Evolutionary conservation across 495 filamentous ascomycete genomes (phyloP), one percentile per base, ranked within the genome.

Genomic region (Tuber indicum): DNA sequence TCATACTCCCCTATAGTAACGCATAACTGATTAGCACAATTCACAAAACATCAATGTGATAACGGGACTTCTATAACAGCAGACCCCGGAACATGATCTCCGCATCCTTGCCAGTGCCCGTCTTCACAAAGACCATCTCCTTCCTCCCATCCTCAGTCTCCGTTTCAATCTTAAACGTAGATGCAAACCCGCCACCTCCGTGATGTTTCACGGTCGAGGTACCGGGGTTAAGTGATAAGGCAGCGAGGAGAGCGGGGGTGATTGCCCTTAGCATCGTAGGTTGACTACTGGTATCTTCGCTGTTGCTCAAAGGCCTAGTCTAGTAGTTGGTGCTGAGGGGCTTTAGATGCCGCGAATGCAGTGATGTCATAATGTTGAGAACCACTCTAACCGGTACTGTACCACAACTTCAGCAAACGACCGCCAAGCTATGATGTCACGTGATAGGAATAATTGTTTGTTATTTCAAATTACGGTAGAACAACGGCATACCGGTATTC

Each of bases 71-170:
- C 23, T 26, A 41, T 9, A 23, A 36, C 12, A 73, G 19, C 47
- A 66, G 71, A 87, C 88, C 88, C 78, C 86, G 86, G 83, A 97
- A 97, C 93, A 97, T 97, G 52, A 90, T 83, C 75, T 89, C 87
- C 36, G 92, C 89, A 19, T 90, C 87, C 46, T 85, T 77, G 4
- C 91, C 91, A 16, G 86, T 85, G 3, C 90, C 92, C 0, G 89
- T 95, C 84, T 98, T 97, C 83, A 97, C 87, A 82, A 98, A 98
- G 85, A 89, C 95, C 19, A 86, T 85, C 45, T 89, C 88, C 49
- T 89, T 86, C 79, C 87, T 85, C 62, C 89, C 88, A 49, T 88
- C 83, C 42, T 77, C 78, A 46, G 82, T 84, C 45, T 85, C 83
- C 47, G 89, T 88, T 52, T 85, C 89, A 42, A 98, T 88, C 75